phyloP scores from a whole-genome alignment of 129 eudicot genomes.

The Saposhnikovia divaricata region DNA sequence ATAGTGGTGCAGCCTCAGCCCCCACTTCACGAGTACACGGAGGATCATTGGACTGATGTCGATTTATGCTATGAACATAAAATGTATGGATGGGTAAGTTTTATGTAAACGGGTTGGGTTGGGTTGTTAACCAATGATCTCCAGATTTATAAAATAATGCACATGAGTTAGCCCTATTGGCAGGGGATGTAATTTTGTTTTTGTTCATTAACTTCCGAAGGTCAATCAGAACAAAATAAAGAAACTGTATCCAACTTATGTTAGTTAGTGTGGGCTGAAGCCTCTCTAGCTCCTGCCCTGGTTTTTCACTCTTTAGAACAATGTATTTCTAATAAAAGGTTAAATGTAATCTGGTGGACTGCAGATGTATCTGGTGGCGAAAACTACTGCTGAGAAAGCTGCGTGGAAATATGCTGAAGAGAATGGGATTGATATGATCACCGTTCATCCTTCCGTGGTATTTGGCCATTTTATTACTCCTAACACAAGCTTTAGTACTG shows the following conservation, averaged over 20 bases:
- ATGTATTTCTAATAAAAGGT: neutral
- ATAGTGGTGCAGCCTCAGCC: neutral
- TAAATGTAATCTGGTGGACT: neutral
- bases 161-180: too few relatives aligned
- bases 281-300: neutral
- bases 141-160: too few relatives aligned
- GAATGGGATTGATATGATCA: constrained; percentile 9
- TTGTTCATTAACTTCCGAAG: too few relatives aligned
- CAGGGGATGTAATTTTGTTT: too few relatives aligned
- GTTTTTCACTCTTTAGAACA: neutral
- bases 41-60: constrained; percentile 10
- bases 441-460: constrained; percentile 10
- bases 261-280: neutral
- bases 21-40: constrained; percentile 3
- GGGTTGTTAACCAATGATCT: too few relatives aligned
- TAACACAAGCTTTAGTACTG: neutral
- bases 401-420: constrained; percentile 18
- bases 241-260: neutral
- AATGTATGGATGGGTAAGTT: constrained; percentile 5
- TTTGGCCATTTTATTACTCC: constrained; percentile 10
- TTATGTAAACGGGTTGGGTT: too few relatives aligned
- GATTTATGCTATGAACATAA: neutral
- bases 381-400: constrained; percentile 15
- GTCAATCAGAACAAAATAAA: too few relatives aligned
- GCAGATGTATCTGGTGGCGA: constrained; percentile 10